Conservation (phyloP, 2,329 filamentous ascomycete species). For the Curvularia spicifera region DNA sequence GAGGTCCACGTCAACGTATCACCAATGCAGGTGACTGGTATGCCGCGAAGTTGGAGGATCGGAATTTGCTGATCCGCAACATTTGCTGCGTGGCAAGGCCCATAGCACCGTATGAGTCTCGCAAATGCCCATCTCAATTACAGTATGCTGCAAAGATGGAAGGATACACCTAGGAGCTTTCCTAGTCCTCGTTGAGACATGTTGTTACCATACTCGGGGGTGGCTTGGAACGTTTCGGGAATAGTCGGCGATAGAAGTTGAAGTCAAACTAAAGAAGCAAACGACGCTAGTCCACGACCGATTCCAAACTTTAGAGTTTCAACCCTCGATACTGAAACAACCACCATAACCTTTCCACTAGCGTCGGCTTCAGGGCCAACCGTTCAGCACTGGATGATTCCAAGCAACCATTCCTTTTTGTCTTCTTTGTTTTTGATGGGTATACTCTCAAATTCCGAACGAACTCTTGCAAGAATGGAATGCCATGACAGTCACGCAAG, state of each 20-base stretch:
- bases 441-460: background rate
- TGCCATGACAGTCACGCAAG: background rate
- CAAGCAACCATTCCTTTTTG: conserved; percentile 1
- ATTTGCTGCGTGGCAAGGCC: conserved; percentile 7
- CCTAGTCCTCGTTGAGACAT: background rate
- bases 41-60: background rate
- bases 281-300: conserved; percentile 25
- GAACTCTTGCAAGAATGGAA: background rate
- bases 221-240: conserved; percentile 19
- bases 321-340: conserved; percentile 27
- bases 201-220: conserved; percentile 1
- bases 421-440: background rate
- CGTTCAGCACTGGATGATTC: conserved; percentile 1
- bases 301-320: conserved; percentile 39
- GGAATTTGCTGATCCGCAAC: conserved; percentile 1
- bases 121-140: background rate
- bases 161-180: background rate
- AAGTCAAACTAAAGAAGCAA: conserved; percentile 10
- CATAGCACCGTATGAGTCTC: background rate
- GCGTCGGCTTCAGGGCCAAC: conserved; percentile 6
- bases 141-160: background rate
- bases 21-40: background rate
- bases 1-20: background rate
- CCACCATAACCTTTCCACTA: conserved; percentile 7
- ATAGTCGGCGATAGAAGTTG: conserved; percentile 17